Conservation (phyloP, 495 filamentous ascomycete genomes). For the Alectoria sarmentosa region DNA sequence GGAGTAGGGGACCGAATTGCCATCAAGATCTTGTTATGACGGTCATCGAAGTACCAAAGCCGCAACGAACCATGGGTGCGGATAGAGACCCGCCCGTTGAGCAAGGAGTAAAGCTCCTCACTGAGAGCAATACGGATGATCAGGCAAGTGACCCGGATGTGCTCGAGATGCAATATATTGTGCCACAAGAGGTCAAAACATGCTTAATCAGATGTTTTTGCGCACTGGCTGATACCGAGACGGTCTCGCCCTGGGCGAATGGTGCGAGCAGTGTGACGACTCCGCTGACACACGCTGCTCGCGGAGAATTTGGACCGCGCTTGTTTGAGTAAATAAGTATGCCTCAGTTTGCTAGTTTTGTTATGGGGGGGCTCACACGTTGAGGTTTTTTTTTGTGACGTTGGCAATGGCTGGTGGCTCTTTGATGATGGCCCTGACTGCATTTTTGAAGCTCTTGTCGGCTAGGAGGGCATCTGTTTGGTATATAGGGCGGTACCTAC, state of each 20-base stretch:
- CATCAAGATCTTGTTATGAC: no score
- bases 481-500: not conserved
- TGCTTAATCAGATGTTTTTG: not conserved
- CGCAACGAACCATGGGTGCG: not conserved
- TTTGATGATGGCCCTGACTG: not conserved
- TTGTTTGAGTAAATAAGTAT: not conserved
- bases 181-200: not conserved
- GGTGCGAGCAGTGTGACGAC: not conserved
- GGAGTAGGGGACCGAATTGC: no score
- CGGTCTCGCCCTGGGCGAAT: not conserved
- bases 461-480: not conserved
- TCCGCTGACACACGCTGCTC: not conserved
- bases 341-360: not conserved
- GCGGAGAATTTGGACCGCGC: not conserved
- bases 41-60: not conserved
- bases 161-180: not conserved
- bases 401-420: slow-evolving; percentile 1
- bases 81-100: no score
- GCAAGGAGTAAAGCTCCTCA: no score
- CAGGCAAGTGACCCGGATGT: not conserved
- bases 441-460: not conserved
- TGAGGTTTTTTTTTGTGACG: not conserved
- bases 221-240: not conserved
- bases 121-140: not conserved
- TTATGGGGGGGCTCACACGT: not conserved